Evolutionary conservation across 495 filamentous ascomycete species (phyloP).

Genomic region (Choiromyces venosus): DNA sequence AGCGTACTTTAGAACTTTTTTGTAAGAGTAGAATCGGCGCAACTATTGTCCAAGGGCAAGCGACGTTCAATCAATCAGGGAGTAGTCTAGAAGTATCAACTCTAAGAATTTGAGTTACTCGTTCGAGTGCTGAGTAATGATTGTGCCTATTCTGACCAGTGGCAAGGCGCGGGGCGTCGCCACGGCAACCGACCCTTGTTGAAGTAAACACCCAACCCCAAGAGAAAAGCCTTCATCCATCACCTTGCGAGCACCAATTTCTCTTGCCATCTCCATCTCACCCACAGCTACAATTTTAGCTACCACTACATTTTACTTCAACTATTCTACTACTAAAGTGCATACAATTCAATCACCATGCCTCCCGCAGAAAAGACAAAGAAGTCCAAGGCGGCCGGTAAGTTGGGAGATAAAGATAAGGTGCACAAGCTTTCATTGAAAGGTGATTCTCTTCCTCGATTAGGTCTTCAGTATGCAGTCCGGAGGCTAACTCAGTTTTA

Average conservation of each 20-base stretch:
- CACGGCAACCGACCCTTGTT: slow-evolving; percentile 25
- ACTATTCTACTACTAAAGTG: not conserved
- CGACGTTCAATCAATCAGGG: not conserved
- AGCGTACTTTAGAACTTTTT: not conserved
- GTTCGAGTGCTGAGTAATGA: not conserved
- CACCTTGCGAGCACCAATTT: slow-evolving; percentile 5
- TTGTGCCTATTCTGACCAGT: not conserved
- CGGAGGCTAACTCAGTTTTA: slow-evolving; percentile 41
- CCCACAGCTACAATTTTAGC: slow-evolving; percentile 8
- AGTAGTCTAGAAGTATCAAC: not conserved
- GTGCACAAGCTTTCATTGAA: slow-evolving; percentile 90
- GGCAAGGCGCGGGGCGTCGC: slow-evolving; percentile 19
- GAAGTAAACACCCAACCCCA: slow-evolving; percentile 24
- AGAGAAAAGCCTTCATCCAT: slow-evolving; percentile 11
- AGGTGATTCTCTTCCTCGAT: slow-evolving; percentile 50
- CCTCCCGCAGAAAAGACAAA: slow-evolving; percentile 24
- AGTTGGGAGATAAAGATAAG: slow-evolving; percentile 74
- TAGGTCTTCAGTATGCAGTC: slow-evolving; percentile 6
- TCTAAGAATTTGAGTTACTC: not conserved
- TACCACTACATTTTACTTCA: not conserved
- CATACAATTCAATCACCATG: slow-evolving; percentile 11
- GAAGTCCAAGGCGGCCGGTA: slow-evolving; percentile 18
- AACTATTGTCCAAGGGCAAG: not conserved
- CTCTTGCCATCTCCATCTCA: slow-evolving; percentile 6
- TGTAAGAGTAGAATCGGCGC: not conserved